These are phyloP conservation scores for Hypholoma sublateritium DNA, from an alignment of 768 basidiomycete species.

Conservation along the genomic window DNA sequence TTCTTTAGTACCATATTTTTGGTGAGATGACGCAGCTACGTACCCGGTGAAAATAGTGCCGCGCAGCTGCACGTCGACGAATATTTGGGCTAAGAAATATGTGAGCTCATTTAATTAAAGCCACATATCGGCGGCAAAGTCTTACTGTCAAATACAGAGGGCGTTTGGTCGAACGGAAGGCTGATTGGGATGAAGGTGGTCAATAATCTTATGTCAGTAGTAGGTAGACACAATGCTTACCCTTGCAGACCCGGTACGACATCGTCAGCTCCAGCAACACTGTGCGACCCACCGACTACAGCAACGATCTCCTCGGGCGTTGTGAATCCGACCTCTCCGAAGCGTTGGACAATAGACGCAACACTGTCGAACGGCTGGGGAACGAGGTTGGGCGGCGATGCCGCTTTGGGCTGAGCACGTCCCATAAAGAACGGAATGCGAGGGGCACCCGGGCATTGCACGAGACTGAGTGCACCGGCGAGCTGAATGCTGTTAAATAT, in stretches of 20 bases:
- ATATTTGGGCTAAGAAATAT: conserved; percentile 32
- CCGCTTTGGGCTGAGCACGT: conserved; percentile 28
- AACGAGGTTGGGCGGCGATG: conserved; percentile 23
- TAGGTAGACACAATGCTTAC: background rate
- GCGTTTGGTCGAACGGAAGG: conserved; percentile 42
- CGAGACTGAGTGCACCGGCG: conserved; percentile 39
- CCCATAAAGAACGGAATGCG: conserved; percentile 39
- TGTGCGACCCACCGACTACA: conserved; percentile 26
- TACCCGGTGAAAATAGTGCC: conserved; percentile 41
- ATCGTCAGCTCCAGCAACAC: conserved; percentile 26
- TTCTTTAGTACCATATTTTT: background rate
- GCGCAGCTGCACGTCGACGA: conserved; percentile 43
- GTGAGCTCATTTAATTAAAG: background rate
- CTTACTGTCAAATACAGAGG: conserved; percentile 35
- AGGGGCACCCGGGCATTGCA: conserved; percentile 44
- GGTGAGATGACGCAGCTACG: conserved; percentile 1
- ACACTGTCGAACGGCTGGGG: conserved; percentile 23
- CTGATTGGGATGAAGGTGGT: background rate
- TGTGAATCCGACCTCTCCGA: conserved; percentile 35
- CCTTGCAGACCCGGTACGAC: conserved; percentile 26
- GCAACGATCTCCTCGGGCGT: conserved; percentile 31
- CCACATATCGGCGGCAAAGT: background rate
- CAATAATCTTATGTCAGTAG: background rate
- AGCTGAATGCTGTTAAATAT: conserved; percentile 16
- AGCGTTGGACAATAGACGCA: conserved; percentile 27